Evolutionary conservation across 192 early-diverging fungal genomes (phyloP), one percentile per base, ranked within the genome.

Genomic region (Coemansia sp.): DNA sequence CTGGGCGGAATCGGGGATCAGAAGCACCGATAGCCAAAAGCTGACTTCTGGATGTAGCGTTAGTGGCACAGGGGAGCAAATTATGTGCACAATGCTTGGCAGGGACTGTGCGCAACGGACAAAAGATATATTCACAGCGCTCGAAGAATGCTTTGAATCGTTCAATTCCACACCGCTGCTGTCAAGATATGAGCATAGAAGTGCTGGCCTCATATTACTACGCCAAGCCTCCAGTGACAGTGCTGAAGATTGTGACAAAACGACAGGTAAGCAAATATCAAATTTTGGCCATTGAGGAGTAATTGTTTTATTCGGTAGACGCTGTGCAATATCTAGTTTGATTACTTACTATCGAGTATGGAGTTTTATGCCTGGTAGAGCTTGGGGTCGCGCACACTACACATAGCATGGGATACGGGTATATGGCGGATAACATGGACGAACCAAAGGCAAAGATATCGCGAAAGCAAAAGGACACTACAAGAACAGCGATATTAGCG

Each of bases 1-100:
- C 40, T 96, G 92, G 92, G 89, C 92, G 7, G 83, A 91, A 49
- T 77, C 80, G 39, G 28, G 60, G 18, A 61, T 16, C 12, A 1
- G 1, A 28, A 8, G 29, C 9, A 7, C 49, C 63, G n/a, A 79
- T 76, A 2, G 61, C 85, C 23, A 20, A 15, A 23, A 1, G 93
- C 85, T 12, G 91, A 89, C 64, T n/a, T n/a, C n/a, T n/a, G n/a
- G n/a, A n/a, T n/a, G n/a, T n/a, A 92, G 88, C 30, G 79, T 84
- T 2, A 85, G 86, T 20, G 85, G 85, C 4, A 93, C 90, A 0
- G 94, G 94, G 18, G 94, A 96, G 71, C 93, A 94, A 59, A 91
- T 96, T 18, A 88, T 90, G 78, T 86, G 84, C n/a, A 89, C 87
- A 0, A 52, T 87, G 45, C 67, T 96, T 21, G 91, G 92, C 0